These are phyloP conservation scores for Sporothrix protearum DNA, from an alignment of 2,329 filamentous ascomycete genomes.

Conservation along the genomic window DNA sequence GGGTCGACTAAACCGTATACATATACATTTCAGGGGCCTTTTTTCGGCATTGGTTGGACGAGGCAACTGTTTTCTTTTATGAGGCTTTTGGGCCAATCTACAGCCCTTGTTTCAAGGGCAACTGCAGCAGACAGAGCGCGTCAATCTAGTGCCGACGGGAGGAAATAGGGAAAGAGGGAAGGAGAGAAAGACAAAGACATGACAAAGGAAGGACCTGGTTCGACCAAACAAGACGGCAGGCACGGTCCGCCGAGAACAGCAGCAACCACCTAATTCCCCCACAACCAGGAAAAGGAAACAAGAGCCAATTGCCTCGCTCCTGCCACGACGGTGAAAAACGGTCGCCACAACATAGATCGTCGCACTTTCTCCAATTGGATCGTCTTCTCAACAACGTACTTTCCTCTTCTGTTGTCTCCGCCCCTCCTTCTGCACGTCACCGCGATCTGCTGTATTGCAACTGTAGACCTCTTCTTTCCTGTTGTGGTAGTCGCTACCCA, in stretches of 20 bases:
- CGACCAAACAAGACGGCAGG: background rate
- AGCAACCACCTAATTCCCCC: background rate
- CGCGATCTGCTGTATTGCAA: background rate
- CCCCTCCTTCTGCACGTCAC: constrained; percentile 15
- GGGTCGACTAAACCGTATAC: background rate
- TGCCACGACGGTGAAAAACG: background rate
- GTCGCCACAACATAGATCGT: background rate
- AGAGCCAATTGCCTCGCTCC: background rate
- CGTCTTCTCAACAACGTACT: background rate
- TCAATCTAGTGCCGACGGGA: background rate
- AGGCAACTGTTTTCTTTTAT: background rate
- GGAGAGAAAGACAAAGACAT: background rate
- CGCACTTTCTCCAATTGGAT: background rate
- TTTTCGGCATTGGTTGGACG: background rate
- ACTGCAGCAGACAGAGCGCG: background rate
- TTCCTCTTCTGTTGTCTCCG: background rate
- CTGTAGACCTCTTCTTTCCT: background rate
- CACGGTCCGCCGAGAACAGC: constrained; percentile 1
- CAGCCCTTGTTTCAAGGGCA: constrained; percentile 12
- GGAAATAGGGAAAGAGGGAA: background rate
- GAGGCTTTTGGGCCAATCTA: background rate
- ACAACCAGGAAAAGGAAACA: background rate
- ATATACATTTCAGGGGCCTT: background rate
- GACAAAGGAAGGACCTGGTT: background rate
- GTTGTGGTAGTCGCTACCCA: background rate